Evolutionary conservation across 2,329 filamentous ascomycete genomes (phyloP), one percentile per base, ranked within the genome.

Genomic region (Fusarium drepaniforme): DNA sequence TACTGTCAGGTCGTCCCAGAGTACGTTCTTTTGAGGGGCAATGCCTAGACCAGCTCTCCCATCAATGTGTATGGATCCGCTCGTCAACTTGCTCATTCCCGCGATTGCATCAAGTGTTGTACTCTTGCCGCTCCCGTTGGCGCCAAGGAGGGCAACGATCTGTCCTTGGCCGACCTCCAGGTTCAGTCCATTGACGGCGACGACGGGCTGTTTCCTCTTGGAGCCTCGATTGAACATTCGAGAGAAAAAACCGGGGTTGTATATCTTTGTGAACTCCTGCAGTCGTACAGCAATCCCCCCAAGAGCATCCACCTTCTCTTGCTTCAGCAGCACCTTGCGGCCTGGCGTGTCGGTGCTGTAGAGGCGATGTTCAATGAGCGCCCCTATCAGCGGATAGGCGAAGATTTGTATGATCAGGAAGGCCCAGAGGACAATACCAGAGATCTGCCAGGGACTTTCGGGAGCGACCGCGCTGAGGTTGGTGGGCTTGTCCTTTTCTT

Each of bases 1-100:
- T 0, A 97, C 95, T 0, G 94, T 97, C 66, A 98, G 85, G 68
- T 95, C 92, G 76, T 96, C 93, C 95, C 96, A 98, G 37, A 98
- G 88, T 8, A 98, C 96, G 77, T 98, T 98, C 86, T 96, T 96
- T 81, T 98, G 96, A 0, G 96, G 96, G 67, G 95, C 96, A 49
- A 97, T 92, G 16, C 96, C 96, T 23, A 98, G 88, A 0, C 94
- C 94, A 12, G 94, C 94, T 12, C 91, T 92, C 1, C 92, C 92
- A 74, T 96, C 92, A 56, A 98, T 92, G 28, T 90, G 90, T 75
- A 98, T 97, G 4, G 88, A 88, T 4, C 96, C 96, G 68, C 89
- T 91, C 0, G 94, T 95, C 25, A 96, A 88, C 53, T 90, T 93
- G 77, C 93, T 94, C 61, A 96, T 89, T 4, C 96, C 96, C 13